Conservation (phyloP, 805 yeast genomes). For the Kuraishia ogatae region DNA sequence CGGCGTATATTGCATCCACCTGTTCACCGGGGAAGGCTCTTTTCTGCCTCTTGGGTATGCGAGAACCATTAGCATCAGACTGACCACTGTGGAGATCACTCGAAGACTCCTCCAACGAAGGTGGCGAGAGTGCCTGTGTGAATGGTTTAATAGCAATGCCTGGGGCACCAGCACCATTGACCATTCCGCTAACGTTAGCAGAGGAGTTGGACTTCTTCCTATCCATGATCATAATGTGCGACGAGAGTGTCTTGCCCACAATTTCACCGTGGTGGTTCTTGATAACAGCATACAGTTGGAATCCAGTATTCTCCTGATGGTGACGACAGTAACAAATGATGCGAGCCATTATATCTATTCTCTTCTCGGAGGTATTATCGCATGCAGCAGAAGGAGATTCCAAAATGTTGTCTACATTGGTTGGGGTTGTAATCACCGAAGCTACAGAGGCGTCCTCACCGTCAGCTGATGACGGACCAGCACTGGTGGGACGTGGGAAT, state of each 20-base stretch:
- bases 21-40: slow-evolving; percentile 9
- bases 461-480: slow-evolving; percentile 12
- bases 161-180: slow-evolving; percentile 25
- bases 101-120: slow-evolving; percentile 25
- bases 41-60: slow-evolving; percentile 21
- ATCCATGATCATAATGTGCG: slow-evolving; percentile 87
- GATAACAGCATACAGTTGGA: slow-evolving; percentile 60
- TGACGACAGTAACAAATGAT: slow-evolving; percentile 95
- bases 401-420: slow-evolving; percentile 10
- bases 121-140: slow-evolving; percentile 15
- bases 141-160: slow-evolving; percentile 21
- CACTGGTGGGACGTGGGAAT: slow-evolving; percentile 48
- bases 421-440: neutral
- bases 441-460: slow-evolving; percentile 19
- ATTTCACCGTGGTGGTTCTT: slow-evolving; percentile 52
- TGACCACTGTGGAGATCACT: slow-evolving; percentile 17
- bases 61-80: slow-evolving; percentile 5
- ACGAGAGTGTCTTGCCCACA: slow-evolving; percentile 63
- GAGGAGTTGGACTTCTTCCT: slow-evolving; percentile 66
- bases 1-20: slow-evolving; percentile 6
- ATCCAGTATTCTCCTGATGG: slow-evolving; percentile 84
- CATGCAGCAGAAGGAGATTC: slow-evolving; percentile 29
- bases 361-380: slow-evolving; percentile 20
- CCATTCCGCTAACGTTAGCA: slow-evolving; percentile 52
- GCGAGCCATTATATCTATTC: slow-evolving; percentile 53